Base-by-base conservation (phyloP, 2,329 filamentous ascomycete species). In the Trichoderma harzianum region DNA sequence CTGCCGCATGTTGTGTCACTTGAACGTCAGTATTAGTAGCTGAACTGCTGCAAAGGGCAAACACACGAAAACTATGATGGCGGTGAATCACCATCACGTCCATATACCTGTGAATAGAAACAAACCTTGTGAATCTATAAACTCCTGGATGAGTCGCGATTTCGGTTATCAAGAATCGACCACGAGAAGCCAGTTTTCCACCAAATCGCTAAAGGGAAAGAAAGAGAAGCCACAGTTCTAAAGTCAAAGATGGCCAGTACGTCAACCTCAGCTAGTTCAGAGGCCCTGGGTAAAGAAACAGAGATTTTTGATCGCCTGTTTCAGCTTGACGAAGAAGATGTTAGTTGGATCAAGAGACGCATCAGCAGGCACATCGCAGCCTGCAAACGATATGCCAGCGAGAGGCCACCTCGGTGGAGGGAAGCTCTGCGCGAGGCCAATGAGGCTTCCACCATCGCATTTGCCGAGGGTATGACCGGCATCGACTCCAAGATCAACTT, bases 401-500 rank as follows among this genome's bases (percentile, higher is more conserved):
- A 47, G 51, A 32, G 39, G 5, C 61, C 69, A 3, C 61, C 69
- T 4, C 47, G 6, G 11, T 60, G 16, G 32, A 47, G 12, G 24
- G 21, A 65, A 21, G 69, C 69, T 28, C 28, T 71, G 8, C 34
- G 36, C 26, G 61, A 71, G 30, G 69, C 69, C 10, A 21, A 65
- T 3, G 32, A 65, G 26, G 69, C 69, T 5, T 65, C 51, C 0
- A 14, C 18, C 6, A 47, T 60, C 32, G 69, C 69, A n/a, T 64
- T 64, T n/a, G 51, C 69, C 24, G 69, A 71, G 36, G 51, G 61
- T 2, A 64, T 71, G 69, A 18, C 1, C 12, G 30, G 28, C 53
- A 16, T 65, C 11, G 51, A 71, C 10, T 28, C 47, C 34, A 71
- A 65, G 53, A 71, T 71, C 16, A 71, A 71, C n/a, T 71, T 71